Evolutionary conservation across 352 stramenopile species (phyloP), one percentile per base, ranked within the genome.

Genomic region (Thraustochytrium sp.): DNA sequence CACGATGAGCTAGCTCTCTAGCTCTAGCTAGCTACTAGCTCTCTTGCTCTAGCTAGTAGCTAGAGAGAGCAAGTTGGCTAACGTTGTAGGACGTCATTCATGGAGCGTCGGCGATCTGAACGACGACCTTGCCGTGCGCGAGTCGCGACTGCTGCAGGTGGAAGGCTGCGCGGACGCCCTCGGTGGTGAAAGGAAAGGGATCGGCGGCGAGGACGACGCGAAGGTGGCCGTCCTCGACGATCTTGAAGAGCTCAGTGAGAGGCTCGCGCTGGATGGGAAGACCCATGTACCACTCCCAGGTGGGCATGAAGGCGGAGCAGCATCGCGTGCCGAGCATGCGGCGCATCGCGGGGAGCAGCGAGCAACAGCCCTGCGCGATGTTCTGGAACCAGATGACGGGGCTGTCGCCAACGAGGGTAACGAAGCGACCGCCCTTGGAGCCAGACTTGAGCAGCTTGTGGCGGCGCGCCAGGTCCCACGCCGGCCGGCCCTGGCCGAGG

Each of bases 51-150:
- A n/a, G n/a, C n/a, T n/a, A n/a, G n/a, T n/a, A n/a, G n/a, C n/a
- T n/a, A n/a, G n/a, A n/a, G n/a, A n/a, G n/a, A n/a, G n/a, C n/a
- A n/a, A n/a, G n/a, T n/a, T n/a, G n/a, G n/a, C n/a, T n/a, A n/a
- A n/a, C n/a, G n/a, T n/a, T n/a, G n/a, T n/a, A n/a, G n/a, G n/a
- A n/a, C n/a, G n/a, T n/a, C n/a, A n/a, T n/a, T n/a, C n/a, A n/a
- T n/a, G n/a, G n/a, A n/a, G 18, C 34, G 11, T 93, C 92, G 29
- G 56, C 65, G 37, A 94, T 85, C 74, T 91, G 86, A 36, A 98
- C 87, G 44, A 98, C 91, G 46, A 91, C 92, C 86, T 96, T 95
- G 62, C 91, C 92, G 53, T 94, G 89, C 31, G 88, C 87, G 75
- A 92, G 90, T 23, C 90, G 89, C 62, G 89, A 95, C 38, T 74